Evolutionary conservation across 2,329 filamentous ascomycete species (phyloP).

Genomic region (Cadophora sp.): DNA sequence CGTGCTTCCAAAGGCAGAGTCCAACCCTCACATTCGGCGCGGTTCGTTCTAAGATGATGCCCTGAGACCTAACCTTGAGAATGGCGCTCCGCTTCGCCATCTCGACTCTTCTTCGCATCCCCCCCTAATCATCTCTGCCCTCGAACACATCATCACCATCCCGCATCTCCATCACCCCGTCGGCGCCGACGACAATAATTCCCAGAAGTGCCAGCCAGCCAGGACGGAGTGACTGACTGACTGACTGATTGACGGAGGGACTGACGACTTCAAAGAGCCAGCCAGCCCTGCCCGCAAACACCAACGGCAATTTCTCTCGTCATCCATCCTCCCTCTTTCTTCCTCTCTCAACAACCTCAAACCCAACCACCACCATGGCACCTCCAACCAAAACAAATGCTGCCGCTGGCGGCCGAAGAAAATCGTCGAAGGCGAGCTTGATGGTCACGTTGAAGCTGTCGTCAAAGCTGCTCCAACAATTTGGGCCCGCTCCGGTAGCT

Average conservation of each 20-base stretch:
- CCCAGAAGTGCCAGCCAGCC: background rate
- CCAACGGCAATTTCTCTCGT: constrained; percentile 17
- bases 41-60: constrained; percentile 18
- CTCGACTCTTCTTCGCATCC: constrained; percentile 1
- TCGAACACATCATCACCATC: constrained; percentile 1
- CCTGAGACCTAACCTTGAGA: constrained; percentile 7
- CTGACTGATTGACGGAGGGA: background rate
- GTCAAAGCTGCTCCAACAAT: constrained; percentile 56
- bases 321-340: constrained; percentile 21
- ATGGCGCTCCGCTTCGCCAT: constrained; percentile 19
- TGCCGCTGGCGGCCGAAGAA: constrained; percentile 31
- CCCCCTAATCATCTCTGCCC: constrained; percentile 6
- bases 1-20: background rate
- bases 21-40: constrained; percentile 15
- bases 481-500: constrained; percentile 54
- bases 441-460: constrained; percentile 59
- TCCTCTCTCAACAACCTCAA: constrained; percentile 21
- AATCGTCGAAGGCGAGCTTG: constrained; percentile 32
- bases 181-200: constrained; percentile 8
- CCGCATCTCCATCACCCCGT: constrained; percentile 8
- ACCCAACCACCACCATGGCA: constrained; percentile 36
- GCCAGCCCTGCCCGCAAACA: constrained; percentile 10
- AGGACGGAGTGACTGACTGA: background rate
- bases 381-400: constrained; percentile 36
- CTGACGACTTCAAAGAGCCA: constrained; percentile 13